These are phyloP conservation scores for Artemisia princeps DNA, from an alignment of 140 eudicot species.

Conservation along the genomic window DNA sequence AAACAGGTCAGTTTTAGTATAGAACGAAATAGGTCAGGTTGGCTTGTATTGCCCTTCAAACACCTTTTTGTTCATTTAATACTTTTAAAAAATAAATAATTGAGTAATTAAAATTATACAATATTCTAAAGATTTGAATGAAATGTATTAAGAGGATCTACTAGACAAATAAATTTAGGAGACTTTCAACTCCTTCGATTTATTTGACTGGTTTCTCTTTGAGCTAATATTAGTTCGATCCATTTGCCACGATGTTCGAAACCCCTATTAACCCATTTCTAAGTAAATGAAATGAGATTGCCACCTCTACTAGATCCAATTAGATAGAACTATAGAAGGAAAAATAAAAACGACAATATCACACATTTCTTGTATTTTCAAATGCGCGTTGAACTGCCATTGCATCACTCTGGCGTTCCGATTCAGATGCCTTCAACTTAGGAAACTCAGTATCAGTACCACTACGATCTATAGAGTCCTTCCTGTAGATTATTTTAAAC, in stretches of 20 bases:
- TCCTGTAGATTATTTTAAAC: conserved; percentile 36
- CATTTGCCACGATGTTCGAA: neutral
- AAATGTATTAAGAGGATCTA: neutral
- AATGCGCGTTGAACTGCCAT: conserved; percentile 92
- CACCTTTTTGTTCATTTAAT: neutral
- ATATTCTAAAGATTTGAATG: neutral
- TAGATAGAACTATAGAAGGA: neutral
- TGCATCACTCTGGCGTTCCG: conserved; percentile 86
- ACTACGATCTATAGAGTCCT: conserved; percentile 35
- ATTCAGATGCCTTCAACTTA: conserved; percentile 43
- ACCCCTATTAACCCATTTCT: neutral
- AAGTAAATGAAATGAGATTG: neutral
- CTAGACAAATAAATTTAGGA: no score
- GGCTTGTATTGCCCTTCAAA: conserved; percentile 11
- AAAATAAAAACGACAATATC: neutral
- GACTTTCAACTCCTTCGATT: no score
- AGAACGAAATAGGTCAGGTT: neutral
- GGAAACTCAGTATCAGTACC: conserved; percentile 36
- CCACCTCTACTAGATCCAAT: conserved; percentile 7
- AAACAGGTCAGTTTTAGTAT: neutral
- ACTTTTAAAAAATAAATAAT: neutral
- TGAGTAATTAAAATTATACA: no score
- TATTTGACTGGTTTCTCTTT: no score
- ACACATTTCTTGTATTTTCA: conserved; percentile 57
- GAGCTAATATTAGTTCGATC: no score